These are phyloP conservation scores for Dactylonectria macrodidyma DNA, from an alignment of 2,329 filamentous ascomycete species.

Conservation along the genomic window DNA sequence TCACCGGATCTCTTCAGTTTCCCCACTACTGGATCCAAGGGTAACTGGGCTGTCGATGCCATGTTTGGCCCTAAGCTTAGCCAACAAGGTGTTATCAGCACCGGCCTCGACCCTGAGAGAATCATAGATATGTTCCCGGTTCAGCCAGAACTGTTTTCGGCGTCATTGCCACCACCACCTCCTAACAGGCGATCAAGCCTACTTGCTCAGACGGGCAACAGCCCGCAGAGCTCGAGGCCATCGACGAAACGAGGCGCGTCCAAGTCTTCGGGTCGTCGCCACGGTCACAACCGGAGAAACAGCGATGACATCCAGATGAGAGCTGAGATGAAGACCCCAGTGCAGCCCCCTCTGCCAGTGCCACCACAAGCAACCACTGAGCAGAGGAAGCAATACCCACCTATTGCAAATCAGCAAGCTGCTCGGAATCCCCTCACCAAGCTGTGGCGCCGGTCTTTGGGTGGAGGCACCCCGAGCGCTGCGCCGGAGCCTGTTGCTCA, in stretches of 20 bases:
- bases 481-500: constrained; percentile 29
- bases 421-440: constrained; percentile 64
- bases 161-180: constrained; percentile 60
- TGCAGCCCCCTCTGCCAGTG: constrained; percentile 42
- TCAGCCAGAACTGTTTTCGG: constrained; percentile 57
- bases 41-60: constrained; percentile 63
- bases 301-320: constrained; percentile 52
- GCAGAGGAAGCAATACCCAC: constrained; percentile 63
- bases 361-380: constrained; percentile 41
- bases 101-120: constrained; percentile 55
- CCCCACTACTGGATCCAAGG: constrained; percentile 55
- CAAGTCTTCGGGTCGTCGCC: constrained; percentile 38
- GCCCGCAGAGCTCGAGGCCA: constrained; percentile 30
- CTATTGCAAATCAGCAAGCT: constrained; percentile 57
- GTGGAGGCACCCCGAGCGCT: constrained; percentile 48
- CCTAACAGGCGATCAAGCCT: constrained; percentile 69
- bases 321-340: constrained; percentile 44
- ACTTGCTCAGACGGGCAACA: constrained; percentile 60
- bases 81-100: constrained; percentile 42
- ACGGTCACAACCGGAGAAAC: constrained; percentile 40
- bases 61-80: constrained; percentile 59
- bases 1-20: constrained; percentile 72
- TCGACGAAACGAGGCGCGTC: constrained; percentile 33
- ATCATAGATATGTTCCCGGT: constrained; percentile 63
- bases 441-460: constrained; percentile 66